A percentile compares a stretch with the other conserved stretches of the same genome.
Evolutionary conservation across 164 flowering plant genomes (phyloP).

Genomic region (Akebia trifoliata): DNA sequence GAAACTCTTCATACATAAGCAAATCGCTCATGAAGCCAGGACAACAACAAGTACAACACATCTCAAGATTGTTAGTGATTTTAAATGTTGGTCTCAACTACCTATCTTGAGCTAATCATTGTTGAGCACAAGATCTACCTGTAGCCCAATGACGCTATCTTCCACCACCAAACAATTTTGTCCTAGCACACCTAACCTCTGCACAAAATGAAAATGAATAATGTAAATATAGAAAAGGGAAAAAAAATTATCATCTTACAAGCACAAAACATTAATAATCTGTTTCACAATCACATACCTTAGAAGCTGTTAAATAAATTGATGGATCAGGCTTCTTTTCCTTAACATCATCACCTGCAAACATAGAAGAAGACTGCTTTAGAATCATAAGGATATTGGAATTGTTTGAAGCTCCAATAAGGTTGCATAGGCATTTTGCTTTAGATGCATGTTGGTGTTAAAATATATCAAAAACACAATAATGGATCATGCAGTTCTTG

Average conservation of each 20-base stretch:
- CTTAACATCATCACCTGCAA: conserved; percentile 89
- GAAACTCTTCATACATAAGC: not conserved
- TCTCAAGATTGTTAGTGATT: too few relatives aligned
- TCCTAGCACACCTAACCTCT: conserved; percentile 62
- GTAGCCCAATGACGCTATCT: conserved; percentile 90
- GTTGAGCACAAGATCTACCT: conserved; percentile 36
- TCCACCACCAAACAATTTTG: conserved; percentile 83
- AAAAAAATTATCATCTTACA: not conserved
- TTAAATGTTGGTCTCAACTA: not conserved
- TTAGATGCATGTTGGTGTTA: not conserved
- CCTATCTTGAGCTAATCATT: not conserved
- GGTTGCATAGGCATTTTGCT: not conserved
- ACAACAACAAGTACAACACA: not conserved
- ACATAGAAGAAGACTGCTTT: conserved; percentile 7
- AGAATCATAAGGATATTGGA: not conserved
- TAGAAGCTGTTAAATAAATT: conserved; percentile 72
- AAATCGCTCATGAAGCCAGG: not conserved
- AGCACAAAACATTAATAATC: not conserved
- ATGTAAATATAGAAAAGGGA: not conserved
- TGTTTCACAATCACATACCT: conserved; percentile 30
- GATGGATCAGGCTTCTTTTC: conserved; percentile 95
- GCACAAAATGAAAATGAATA: conserved; percentile 16
- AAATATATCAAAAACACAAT: too few relatives aligned
- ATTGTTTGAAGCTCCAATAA: not conserved
- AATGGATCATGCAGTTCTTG: not conserved